Conservation (phyloP, 2,329 filamentous ascomycete species). For the Colletotrichum sidae region DNA sequence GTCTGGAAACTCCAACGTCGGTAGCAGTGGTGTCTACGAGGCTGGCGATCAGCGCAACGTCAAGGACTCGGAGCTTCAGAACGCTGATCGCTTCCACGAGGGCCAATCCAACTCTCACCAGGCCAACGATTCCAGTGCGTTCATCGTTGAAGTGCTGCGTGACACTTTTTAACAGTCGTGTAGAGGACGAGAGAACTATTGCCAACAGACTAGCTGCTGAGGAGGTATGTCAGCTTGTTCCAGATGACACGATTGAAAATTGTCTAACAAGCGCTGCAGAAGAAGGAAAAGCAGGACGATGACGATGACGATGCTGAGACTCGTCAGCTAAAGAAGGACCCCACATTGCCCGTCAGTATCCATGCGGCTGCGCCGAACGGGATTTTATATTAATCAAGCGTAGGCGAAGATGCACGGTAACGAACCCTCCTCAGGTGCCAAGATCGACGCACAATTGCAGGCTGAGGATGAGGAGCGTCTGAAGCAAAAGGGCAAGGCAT, state of each 20-base stretch:
- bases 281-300: constrained; percentile 25
- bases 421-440: constrained; percentile 77
- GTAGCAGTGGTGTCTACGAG: constrained; percentile 75
- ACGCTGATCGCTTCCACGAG: constrained; percentile 75
- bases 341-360: constrained; percentile 67
- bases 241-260: no score
- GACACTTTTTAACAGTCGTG: constrained; percentile 37
- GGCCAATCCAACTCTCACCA: constrained; percentile 77
- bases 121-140: constrained; percentile 77
- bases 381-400: constrained; percentile 41
- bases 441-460: constrained; percentile 76
- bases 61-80: constrained; percentile 58
- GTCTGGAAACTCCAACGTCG: constrained; percentile 71
- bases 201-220: constrained; percentile 77
- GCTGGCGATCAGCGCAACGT: constrained; percentile 79
- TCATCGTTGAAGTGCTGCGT: background rate
- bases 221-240: constrained; percentile 54
- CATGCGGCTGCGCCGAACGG: background rate
- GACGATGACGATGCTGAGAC: constrained; percentile 52
- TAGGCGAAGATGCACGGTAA: constrained; percentile 77
- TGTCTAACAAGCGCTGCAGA: constrained; percentile 1
- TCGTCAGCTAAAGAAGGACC: constrained; percentile 64
- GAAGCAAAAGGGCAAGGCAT: constrained; percentile 68
- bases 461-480: constrained; percentile 76
- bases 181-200: constrained; percentile 78